Evolutionary conservation across 208 protist genomes (phyloP).

Genomic region (Acanthamoeba quina): DNA sequence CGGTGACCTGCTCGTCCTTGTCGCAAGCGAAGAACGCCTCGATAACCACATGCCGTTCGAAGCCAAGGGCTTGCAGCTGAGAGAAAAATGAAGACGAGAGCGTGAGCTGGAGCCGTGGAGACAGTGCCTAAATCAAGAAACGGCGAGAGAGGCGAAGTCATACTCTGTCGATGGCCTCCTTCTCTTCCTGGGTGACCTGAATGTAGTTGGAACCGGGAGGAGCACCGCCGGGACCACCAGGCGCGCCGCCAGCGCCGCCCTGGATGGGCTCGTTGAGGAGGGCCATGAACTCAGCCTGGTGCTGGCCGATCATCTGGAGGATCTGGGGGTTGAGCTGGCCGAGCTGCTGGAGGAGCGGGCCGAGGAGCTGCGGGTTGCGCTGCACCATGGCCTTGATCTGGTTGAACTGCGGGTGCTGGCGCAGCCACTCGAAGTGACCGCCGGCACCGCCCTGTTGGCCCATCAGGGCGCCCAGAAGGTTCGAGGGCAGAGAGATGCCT

Average conservation of each 20-base stretch:
- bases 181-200: constrained; percentile 71
- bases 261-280: constrained; percentile 81
- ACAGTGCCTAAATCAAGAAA: neutral
- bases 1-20: constrained; percentile 68
- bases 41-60: constrained; percentile 64
- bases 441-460: constrained; percentile 12
- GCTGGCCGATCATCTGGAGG: constrained; percentile 83
- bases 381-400: constrained; percentile 81
- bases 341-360: constrained; percentile 80
- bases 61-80: constrained; percentile 67
- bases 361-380: constrained; percentile 84
- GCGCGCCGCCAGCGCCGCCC: constrained; percentile 8
- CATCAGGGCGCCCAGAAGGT: constrained; percentile 36
- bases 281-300: constrained; percentile 87
- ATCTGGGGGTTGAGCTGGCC: constrained; percentile 85
- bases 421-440: constrained; percentile 80
- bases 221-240: constrained; percentile 27
- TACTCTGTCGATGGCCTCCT: constrained; percentile 73
- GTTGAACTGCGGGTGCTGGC: constrained; percentile 82
- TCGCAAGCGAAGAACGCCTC: constrained; percentile 73
- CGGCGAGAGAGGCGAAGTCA: neutral
- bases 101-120: neutral
- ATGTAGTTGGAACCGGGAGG: constrained; percentile 23
- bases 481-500: constrained; percentile 55
- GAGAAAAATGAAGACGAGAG: neutral